phyloP scores from a whole-genome alignment of 75 land plant species.

The Cryptomeria japonica region DNA sequence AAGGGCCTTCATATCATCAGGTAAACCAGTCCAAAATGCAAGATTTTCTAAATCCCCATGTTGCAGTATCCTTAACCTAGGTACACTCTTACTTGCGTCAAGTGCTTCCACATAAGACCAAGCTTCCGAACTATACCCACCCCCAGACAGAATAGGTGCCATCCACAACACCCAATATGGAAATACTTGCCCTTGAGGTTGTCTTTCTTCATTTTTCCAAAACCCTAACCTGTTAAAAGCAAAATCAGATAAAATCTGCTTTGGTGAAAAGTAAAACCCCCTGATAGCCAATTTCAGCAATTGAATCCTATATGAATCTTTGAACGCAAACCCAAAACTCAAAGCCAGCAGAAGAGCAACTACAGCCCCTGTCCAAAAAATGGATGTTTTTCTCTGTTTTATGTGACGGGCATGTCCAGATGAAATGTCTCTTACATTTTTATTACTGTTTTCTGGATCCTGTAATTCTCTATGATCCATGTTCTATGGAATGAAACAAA shows the following conservation, averaged over 20 bases:
- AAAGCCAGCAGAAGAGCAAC: conserved; percentile 2
- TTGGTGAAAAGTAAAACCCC: conserved; percentile 3
- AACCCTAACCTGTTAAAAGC: not conserved
- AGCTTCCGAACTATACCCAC: conserved; percentile 90
- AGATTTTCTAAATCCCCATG: conserved; percentile 63
- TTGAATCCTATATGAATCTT: not conserved
- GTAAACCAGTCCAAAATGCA: conserved; percentile 76
- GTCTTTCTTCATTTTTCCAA: not conserved
- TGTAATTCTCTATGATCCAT: not conserved
- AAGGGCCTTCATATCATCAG: conserved; percentile 29
- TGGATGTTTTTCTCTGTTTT: not conserved
- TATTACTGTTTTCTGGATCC: not conserved
- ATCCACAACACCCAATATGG: conserved; percentile 72
- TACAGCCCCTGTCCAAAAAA: not conserved
- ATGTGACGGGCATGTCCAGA: not conserved
- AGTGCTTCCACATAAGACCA: conserved; percentile 69
- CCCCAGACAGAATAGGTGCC: conserved; percentile 92
- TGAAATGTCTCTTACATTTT: not conserved
- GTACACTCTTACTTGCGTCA: conserved; percentile 19
- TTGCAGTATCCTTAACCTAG: conserved; percentile 23
- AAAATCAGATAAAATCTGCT: not conserved
- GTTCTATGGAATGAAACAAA: not conserved
- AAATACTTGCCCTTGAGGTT: not conserved
- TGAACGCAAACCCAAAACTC: not conserved
- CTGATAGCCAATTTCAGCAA: not conserved